Evolutionary conservation across 2,329 filamentous ascomycete species (phyloP), one percentile per base, ranked within the genome.

Genomic region (Camillea tinctor): DNA sequence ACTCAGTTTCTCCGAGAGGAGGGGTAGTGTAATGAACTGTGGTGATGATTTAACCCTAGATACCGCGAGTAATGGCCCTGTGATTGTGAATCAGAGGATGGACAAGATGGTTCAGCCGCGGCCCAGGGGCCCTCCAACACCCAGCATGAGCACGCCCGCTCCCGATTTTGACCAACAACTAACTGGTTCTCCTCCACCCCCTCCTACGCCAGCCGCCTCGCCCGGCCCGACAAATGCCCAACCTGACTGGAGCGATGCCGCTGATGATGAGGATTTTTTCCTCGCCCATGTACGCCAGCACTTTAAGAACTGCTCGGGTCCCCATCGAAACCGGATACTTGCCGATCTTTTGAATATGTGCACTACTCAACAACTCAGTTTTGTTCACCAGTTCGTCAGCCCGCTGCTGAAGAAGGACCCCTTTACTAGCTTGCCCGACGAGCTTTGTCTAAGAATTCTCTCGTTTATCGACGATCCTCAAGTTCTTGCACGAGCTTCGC

Each of bases 401-500:
- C 95, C 95, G 24, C 80, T 96, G 63, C 79, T 99, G 65, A 97
- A 97, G 77, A 97, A 97, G 75, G 95, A 99, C 73, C 95, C 95
- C 0, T 98, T 99, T 71, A 92, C 89, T 55, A 91, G 90, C 60
- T 83, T 99, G 57, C 95, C 95, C 0, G 93, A 96, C 71, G 95
- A 99, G 77, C 80, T 99, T 50, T 98, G 94, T 75, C 80, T 99
- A 62, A 83, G 93, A 70, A 91, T 99, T 65, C 82, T 99, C 55
- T 96, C 94, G 50, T 99, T 96, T 74, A 94, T 99, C 71, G 95
- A 99, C 71, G 95, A 99, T 72, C 93, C 95, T 1, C 95, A 93
- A 73, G 96, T 96, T 2, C 83, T 99, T 52, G 94, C 93, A 48
- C 86, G 95, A 73, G 91, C 95, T 56, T 97, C 94, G 4, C 94